Conservation (phyloP, 805 yeast species). For the Candida verbasci region DNA sequence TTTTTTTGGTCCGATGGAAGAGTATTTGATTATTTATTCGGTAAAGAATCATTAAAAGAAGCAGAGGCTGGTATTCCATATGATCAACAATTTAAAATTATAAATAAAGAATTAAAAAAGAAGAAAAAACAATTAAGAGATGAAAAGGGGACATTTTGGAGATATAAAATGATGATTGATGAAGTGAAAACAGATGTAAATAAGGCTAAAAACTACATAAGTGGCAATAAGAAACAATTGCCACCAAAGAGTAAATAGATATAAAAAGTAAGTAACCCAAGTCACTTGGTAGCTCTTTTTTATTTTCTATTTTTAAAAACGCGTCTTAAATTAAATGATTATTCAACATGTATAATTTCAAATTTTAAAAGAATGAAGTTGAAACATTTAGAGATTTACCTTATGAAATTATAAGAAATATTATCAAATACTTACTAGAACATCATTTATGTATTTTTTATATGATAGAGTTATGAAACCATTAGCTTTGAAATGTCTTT, state of each 20-base stretch:
- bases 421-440: background rate
- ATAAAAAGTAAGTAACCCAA: background rate
- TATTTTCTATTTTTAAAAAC: too few species aligned
- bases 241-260: constrained; percentile 4
- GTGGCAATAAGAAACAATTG: constrained; percentile 1
- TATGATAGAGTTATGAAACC: too few species aligned
- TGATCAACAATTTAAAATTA: constrained; percentile 53
- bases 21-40: constrained; percentile 75
- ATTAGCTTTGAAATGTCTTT: too few species aligned
- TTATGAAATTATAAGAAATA: background rate
- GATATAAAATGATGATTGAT: constrained; percentile 40
- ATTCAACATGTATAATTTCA: background rate
- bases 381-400: too few species aligned
- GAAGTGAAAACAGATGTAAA: constrained; percentile 28
- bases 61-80: constrained; percentile 69
- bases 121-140: constrained; percentile 47
- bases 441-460: too few species aligned
- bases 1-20: constrained; percentile 94
- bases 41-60: constrained; percentile 69
- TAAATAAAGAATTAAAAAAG: constrained; percentile 43
- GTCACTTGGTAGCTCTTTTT: too few species aligned
- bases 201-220: constrained; percentile 13
- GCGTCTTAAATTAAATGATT: too few species aligned
- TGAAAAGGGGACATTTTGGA: constrained; percentile 60
- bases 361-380: background rate